Evolutionary conservation across 768 basidiomycete genomes (phyloP).

Genomic region (Hypholoma fasciculare): DNA sequence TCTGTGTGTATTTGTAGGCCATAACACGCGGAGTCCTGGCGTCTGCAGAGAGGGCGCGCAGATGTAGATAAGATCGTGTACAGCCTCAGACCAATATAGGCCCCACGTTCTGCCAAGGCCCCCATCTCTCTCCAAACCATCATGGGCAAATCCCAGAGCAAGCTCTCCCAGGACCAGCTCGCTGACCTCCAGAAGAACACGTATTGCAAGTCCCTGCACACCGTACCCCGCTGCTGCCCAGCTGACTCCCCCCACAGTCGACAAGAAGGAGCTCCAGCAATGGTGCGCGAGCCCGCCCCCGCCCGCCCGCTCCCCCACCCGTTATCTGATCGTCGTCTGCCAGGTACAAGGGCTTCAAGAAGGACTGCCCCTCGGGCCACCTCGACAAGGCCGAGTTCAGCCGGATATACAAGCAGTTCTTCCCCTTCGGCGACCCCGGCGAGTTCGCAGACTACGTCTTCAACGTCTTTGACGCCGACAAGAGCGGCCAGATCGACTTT

Average conservation of each 20-base stretch:
- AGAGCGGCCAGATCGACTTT: constrained; percentile 97
- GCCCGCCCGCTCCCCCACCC: constrained; percentile 1
- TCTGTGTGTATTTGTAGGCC: constrained; percentile 20
- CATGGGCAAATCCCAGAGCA: constrained; percentile 98
- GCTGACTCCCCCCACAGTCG: constrained; percentile 54
- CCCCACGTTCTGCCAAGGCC: constrained; percentile 15
- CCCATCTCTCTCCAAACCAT: constrained; percentile 29
- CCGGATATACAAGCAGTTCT: constrained; percentile 99
- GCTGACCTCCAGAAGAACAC: constrained; percentile 96
- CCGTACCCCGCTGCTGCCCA: constrained; percentile 1
- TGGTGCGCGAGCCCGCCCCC: constrained; percentile 49
- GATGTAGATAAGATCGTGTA: constrained; percentile 17
- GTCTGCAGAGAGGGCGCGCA: constrained; percentile 24
- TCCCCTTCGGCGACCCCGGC: constrained; percentile 96
- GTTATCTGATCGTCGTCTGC: constrained; percentile 2
- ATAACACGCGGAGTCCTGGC: constrained; percentile 35
- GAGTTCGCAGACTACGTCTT: constrained; percentile 99
- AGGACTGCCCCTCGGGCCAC: constrained; percentile 96
- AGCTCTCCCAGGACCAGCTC: constrained; percentile 92
- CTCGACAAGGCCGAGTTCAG: constrained; percentile 95
- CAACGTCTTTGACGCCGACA: constrained; percentile 95
- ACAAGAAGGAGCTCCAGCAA: constrained; percentile 96
- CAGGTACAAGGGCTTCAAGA: constrained; percentile 99
- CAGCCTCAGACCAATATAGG: neutral
- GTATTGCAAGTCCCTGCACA: constrained; percentile 65